Conservation (phyloP, 768 basidiomycete genomes). For the Mycena vulgaris region DNA sequence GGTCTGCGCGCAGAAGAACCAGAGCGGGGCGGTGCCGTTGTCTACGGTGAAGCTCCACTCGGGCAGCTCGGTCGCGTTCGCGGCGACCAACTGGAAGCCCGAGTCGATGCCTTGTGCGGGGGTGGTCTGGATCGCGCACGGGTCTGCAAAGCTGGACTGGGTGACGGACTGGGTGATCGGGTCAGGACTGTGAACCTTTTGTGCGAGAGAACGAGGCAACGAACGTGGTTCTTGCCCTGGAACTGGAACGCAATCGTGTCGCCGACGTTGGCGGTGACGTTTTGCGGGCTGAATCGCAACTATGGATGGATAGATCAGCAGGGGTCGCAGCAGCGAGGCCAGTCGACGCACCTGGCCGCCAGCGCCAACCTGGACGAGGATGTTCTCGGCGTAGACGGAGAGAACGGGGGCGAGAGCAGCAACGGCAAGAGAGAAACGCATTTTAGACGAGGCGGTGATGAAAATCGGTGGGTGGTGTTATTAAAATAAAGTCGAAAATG, state of each 20-base stretch:
- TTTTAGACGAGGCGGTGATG: constrained; percentile 49
- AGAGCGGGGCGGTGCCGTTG: constrained; percentile 64
- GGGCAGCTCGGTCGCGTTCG: constrained; percentile 52
- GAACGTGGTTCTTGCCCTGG: constrained; percentile 61
- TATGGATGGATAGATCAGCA: constrained; percentile 30
- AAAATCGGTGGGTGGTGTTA: constrained; percentile 48
- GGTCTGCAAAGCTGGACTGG: constrained; percentile 71
- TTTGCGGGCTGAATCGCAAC: constrained; percentile 57
- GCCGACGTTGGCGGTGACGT: constrained; percentile 57
- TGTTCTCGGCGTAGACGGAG: constrained; percentile 54
- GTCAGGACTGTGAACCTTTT: constrained; percentile 1
- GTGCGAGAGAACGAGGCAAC: constrained; percentile 29
- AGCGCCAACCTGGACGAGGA: constrained; percentile 61
- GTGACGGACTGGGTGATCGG: constrained; percentile 63
- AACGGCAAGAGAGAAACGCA: constrained; percentile 66
- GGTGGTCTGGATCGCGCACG: constrained; percentile 60
- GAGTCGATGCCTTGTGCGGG: constrained; percentile 62
- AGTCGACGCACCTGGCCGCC: constrained; percentile 51
- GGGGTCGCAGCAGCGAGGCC: too few relatives aligned
- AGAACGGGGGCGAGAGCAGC: constrained; percentile 59
- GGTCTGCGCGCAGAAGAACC: constrained; percentile 75
- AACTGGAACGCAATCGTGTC: constrained; percentile 71
- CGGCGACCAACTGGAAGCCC: constrained; percentile 61
- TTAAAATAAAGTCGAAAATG: constrained; percentile 38
- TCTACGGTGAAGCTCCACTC: constrained; percentile 64